Conservation (phyloP, 179 eudicot genomes). For the Patellifolia procumbens region DNA sequence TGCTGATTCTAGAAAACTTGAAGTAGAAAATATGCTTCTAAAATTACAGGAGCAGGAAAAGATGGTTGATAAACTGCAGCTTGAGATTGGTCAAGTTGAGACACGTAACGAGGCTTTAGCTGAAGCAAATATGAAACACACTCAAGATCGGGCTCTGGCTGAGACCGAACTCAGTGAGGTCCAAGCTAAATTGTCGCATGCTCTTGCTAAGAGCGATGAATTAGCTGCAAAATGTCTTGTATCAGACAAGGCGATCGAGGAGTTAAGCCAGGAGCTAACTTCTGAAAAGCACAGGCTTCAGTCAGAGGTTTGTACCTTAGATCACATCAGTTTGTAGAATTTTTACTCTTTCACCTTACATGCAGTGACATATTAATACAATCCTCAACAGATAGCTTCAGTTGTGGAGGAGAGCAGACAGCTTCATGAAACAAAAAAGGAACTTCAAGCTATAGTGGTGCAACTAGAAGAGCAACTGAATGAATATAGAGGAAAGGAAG, state of each 20-base stretch:
- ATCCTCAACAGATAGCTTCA: slow-evolving; percentile 49
- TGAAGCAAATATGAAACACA: slow-evolving; percentile 66
- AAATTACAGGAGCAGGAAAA: slow-evolving; percentile 54
- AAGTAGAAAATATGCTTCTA: slow-evolving; percentile 49
- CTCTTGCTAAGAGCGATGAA: slow-evolving; percentile 54
- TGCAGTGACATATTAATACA: not conserved
- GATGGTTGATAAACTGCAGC: slow-evolving; percentile 46
- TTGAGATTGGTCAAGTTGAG: slow-evolving; percentile 44
- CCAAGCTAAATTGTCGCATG: slow-evolving; percentile 39
- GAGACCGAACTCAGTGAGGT: slow-evolving; percentile 59
- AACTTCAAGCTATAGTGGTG: slow-evolving; percentile 39
- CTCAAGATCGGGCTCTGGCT: slow-evolving; percentile 54
- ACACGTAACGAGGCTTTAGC: slow-evolving; percentile 55
- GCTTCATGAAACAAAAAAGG: slow-evolving; percentile 47
- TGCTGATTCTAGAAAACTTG: slow-evolving; percentile 56
- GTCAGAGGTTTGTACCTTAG: slow-evolving; percentile 50
- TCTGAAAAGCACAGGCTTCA: slow-evolving; percentile 67
- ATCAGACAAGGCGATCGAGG: slow-evolving; percentile 59
- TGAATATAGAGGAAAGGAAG: slow-evolving; percentile 41
- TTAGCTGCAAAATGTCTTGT: slow-evolving; percentile 42
- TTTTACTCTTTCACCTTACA: not conserved
- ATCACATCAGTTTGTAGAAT: not conserved
- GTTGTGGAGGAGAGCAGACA: slow-evolving; percentile 49
- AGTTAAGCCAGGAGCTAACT: slow-evolving; percentile 53
- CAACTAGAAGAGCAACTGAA: slow-evolving; percentile 61